Evolutionary conservation across 140 eudicot species (phyloP).

Genomic region (Oenanthe javanica): DNA sequence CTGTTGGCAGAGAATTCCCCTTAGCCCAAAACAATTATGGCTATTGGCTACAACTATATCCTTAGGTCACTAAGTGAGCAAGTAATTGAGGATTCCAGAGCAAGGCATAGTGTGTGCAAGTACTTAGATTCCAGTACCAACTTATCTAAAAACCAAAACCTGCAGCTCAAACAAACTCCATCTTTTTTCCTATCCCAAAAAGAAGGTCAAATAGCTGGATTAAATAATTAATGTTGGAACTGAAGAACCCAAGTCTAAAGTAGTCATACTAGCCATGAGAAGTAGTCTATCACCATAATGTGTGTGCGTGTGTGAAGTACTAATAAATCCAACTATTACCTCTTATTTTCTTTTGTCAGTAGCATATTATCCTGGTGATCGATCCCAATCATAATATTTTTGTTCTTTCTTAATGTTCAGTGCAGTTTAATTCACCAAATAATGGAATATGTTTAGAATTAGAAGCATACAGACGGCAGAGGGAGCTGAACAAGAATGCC

Average conservation of each 20-base stretch:
- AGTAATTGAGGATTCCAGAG: not conserved
- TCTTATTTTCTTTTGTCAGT: not conserved
- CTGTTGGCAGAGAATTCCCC: not conserved
- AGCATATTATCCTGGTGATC: not conserved
- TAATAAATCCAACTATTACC: not conserved
- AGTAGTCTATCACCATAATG: not conserved
- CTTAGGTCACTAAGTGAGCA: not conserved
- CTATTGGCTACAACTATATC: not conserved
- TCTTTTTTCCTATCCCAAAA: not conserved
- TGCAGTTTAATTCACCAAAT: not conserved
- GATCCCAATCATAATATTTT: not conserved
- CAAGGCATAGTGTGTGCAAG: not conserved
- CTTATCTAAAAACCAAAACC: too few species aligned
- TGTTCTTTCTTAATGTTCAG: not conserved
- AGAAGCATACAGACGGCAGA: slow-evolving; percentile 79
- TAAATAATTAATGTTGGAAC: not conserved
- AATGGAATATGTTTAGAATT: not conserved
- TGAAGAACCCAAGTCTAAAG: not conserved
- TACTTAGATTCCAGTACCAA: too few species aligned
- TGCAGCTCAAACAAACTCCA: too few species aligned
- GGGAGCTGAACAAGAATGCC: slow-evolving; percentile 98
- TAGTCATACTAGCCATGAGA: not conserved
- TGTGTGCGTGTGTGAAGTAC: too few species aligned
- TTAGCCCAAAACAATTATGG: not conserved
- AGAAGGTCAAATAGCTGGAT: too few species aligned